Conservation (phyloP, 352 stramenopile genomes). For the Pythium scleroteichum region DNA sequence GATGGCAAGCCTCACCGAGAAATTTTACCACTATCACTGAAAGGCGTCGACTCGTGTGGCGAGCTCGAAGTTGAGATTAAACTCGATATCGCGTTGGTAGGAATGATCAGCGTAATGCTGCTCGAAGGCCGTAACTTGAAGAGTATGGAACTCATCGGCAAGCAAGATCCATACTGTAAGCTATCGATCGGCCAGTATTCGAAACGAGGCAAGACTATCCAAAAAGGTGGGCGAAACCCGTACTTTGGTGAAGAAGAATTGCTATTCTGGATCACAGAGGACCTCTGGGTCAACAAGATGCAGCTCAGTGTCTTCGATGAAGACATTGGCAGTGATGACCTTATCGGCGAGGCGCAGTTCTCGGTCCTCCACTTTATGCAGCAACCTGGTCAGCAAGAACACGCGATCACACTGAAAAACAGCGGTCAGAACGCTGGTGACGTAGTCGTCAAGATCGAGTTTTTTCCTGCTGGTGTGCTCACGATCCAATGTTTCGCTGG, state of each 20-base stretch:
- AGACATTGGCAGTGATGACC: constrained; percentile 88
- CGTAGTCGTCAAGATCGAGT: constrained; percentile 76
- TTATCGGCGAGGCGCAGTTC: constrained; percentile 81
- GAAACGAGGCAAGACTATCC: constrained; percentile 73
- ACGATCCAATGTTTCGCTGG: constrained; percentile 57
- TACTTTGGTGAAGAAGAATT: constrained; percentile 93
- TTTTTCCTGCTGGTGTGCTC: constrained; percentile 78
- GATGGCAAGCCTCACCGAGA: constrained; percentile 64
- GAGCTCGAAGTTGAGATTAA: constrained; percentile 75
- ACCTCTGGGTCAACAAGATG: constrained; percentile 87
- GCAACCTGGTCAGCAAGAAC: constrained; percentile 41
- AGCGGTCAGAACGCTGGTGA: constrained; percentile 70
- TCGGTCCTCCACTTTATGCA: constrained; percentile 80
- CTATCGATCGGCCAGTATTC: constrained; percentile 67
- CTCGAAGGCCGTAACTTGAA: constrained; percentile 90
- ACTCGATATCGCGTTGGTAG: constrained; percentile 71
- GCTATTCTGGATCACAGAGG: constrained; percentile 89
- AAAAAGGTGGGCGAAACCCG: constrained; percentile 84
- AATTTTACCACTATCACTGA: constrained; percentile 56
- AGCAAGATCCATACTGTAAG: constrained; percentile 91
- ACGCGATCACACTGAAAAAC: constrained; percentile 64
- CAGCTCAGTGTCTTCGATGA: constrained; percentile 81
- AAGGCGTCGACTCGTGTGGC: constrained; percentile 36
- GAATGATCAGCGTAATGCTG: constrained; percentile 85
- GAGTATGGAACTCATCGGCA: constrained; percentile 89